Percentiles rank a stretch among this genome's conserved stretches.
phyloP scores from a whole-genome alignment of 805 yeast species.

The Wickerhamomyces kurtzmanii region DNA sequence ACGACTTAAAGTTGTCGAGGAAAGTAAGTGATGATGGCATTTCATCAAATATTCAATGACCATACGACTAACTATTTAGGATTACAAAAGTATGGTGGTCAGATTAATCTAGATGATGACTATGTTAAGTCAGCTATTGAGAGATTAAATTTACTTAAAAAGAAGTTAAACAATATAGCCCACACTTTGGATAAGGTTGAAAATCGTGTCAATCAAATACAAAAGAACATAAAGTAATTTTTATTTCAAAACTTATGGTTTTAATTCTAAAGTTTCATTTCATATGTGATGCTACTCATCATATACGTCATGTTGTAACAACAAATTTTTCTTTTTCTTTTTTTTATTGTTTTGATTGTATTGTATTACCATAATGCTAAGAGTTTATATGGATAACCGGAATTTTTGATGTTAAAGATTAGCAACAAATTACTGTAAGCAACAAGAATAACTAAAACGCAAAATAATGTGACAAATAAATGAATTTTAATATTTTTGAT shows the following conservation, averaged over 20 bases:
- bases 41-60: too few species aligned
- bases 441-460: constrained; percentile 37
- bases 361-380: constrained; percentile 21
- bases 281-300: not conserved
- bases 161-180: constrained; percentile 13
- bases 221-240: constrained; percentile 5
- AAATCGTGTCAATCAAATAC: constrained; percentile 20
- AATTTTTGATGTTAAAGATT: constrained; percentile 60
- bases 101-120: constrained; percentile 11
- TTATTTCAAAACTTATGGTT: not conserved
- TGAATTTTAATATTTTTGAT: constrained; percentile 35
- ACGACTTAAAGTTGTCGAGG: constrained; percentile 31
- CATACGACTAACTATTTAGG: too few species aligned
- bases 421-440: constrained; percentile 54
- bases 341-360: not conserved
- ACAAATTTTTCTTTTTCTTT: constrained; percentile 1
- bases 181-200: constrained; percentile 26
- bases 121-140: constrained; percentile 10
- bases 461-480: constrained; percentile 34
- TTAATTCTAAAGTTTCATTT: constrained; percentile 1
- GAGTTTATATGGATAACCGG: constrained; percentile 70
- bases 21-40: constrained; percentile 3
- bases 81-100: constrained; percentile 17
- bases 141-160: constrained; percentile 15
- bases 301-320: too few species aligned